These are phyloP conservation scores for Scheffersomyces illinoinensis DNA, from an alignment of 1,139 yeast genomes.

Conservation along the genomic window DNA sequence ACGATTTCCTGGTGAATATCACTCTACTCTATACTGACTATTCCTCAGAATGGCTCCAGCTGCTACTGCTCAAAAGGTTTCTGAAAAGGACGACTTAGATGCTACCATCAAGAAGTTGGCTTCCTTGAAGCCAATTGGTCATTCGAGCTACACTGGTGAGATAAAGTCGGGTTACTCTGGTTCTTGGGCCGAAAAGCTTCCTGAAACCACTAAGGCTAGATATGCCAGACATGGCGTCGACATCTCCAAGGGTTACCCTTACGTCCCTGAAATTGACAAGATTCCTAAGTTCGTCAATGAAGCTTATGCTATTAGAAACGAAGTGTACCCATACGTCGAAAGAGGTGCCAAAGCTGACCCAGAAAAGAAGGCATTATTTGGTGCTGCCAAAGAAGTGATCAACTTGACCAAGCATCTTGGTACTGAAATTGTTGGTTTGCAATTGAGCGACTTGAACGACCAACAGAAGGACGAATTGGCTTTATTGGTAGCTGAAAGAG, in stretches of 20 bases:
- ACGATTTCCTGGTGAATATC: not conserved
- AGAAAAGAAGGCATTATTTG: constrained; percentile 19
- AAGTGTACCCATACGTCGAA: constrained; percentile 16
- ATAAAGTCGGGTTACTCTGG: constrained; percentile 4
- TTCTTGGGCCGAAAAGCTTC: constrained; percentile 11
- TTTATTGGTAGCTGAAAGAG: constrained; percentile 42
- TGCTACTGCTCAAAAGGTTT: constrained; percentile 5
- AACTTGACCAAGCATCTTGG: constrained; percentile 20
- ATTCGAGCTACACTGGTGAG: constrained; percentile 4
- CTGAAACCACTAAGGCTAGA: constrained; percentile 13
- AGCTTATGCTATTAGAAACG: constrained; percentile 14
- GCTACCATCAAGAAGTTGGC: constrained; percentile 11
- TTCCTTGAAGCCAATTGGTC: constrained; percentile 10
- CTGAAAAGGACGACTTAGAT: constrained; percentile 8
- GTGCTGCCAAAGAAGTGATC: constrained; percentile 18
- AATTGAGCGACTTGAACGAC: constrained; percentile 23
- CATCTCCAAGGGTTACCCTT: constrained; percentile 17
- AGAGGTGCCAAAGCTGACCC: constrained; percentile 19
- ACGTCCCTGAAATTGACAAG: constrained; percentile 9
- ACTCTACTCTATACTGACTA: not conserved
- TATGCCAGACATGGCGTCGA: constrained; percentile 15
- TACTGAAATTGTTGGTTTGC: constrained; percentile 19
- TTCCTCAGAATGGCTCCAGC: constrained; percentile 12
- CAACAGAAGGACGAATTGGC: constrained; percentile 40
- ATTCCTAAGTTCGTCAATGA: constrained; percentile 18